Evolutionary conservation across 1,284 basidiomycete genomes (phyloP).

Genomic region (Austropuccinia psidii): DNA sequence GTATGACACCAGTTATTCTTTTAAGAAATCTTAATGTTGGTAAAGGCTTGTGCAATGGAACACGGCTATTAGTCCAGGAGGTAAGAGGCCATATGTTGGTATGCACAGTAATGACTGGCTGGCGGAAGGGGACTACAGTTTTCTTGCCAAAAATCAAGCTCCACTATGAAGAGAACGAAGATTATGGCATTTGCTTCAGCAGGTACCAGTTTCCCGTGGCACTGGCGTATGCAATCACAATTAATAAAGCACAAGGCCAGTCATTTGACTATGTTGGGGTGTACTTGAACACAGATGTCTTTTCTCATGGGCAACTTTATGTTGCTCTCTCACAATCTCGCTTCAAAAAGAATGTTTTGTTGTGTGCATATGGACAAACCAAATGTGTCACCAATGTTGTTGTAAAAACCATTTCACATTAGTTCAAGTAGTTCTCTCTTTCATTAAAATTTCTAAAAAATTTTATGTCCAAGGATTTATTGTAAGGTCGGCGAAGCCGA

Average conservation of each 20-base stretch:
- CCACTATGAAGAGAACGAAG: neutral
- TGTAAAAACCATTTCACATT: no score
- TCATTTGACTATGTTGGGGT: neutral
- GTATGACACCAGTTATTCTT: neutral
- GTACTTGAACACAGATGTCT: neutral
- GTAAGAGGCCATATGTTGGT: neutral
- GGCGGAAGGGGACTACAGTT: neutral
- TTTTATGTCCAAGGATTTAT: no score
- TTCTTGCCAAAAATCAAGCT: neutral
- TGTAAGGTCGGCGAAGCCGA: no score
- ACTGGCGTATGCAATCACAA: neutral
- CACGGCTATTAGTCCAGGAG: neutral
- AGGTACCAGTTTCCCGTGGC: neutral
- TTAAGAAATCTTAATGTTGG: neutral
- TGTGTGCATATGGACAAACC: no score
- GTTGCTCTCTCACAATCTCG: neutral
- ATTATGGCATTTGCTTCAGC: neutral
- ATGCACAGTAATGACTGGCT: neutral
- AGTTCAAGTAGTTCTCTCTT: no score
- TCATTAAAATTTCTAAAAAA: no score
- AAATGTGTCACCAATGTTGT: no score
- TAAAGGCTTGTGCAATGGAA: neutral
- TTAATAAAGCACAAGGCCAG: neutral
- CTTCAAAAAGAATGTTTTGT: no score
- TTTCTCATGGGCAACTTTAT: neutral